These are phyloP conservation scores for Didymellaceae sp. DNA, from an alignment of 2,329 filamentous ascomycete genomes.

Conservation along the genomic window DNA sequence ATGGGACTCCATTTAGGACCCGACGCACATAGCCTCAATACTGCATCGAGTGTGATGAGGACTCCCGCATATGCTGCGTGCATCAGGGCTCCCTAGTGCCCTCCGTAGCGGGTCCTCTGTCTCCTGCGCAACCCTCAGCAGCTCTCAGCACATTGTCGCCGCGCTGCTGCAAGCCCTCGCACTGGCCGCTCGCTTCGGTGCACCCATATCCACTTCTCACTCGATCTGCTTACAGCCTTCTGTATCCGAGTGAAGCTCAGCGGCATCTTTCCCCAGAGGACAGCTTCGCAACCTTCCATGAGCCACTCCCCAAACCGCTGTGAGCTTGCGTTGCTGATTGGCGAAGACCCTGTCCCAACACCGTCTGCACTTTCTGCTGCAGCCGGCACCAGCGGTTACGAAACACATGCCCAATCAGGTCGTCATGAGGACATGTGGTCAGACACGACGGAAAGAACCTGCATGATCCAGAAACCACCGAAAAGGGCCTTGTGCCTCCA, in stretches of 20 bases:
- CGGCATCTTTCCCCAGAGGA: not conserved
- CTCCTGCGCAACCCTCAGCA: constrained; percentile 10
- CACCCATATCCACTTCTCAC: constrained; percentile 1
- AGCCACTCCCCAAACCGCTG: constrained; percentile 11
- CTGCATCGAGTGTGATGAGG: constrained; percentile 11
- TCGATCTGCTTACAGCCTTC: constrained; percentile 1
- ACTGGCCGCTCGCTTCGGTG: constrained; percentile 1
- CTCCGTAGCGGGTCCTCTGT: constrained; percentile 3
- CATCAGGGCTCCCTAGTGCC: constrained; percentile 16
- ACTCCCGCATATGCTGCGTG: constrained; percentile 12
- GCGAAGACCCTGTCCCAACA: constrained; percentile 9
- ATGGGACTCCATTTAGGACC: constrained; percentile 13
- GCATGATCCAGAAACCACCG: constrained; percentile 35
- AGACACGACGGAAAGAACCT: constrained; percentile 19
- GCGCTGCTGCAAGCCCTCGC: constrained; percentile 16
- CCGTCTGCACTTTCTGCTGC: constrained; percentile 9
- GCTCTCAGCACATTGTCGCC: constrained; percentile 11
- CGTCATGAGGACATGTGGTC: constrained; percentile 13
- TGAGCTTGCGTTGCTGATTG: constrained; percentile 9
- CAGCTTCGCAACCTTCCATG: constrained; percentile 6
- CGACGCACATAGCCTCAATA: constrained; percentile 1
- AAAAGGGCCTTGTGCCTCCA: constrained; percentile 16
- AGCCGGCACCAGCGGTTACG: constrained; percentile 17
- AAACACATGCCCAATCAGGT: constrained; percentile 18
- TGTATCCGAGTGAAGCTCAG: constrained; percentile 2